phyloP scores from a whole-genome alignment of 2,329 filamentous ascomycete species.

The Ophiostoma quercus region DNA sequence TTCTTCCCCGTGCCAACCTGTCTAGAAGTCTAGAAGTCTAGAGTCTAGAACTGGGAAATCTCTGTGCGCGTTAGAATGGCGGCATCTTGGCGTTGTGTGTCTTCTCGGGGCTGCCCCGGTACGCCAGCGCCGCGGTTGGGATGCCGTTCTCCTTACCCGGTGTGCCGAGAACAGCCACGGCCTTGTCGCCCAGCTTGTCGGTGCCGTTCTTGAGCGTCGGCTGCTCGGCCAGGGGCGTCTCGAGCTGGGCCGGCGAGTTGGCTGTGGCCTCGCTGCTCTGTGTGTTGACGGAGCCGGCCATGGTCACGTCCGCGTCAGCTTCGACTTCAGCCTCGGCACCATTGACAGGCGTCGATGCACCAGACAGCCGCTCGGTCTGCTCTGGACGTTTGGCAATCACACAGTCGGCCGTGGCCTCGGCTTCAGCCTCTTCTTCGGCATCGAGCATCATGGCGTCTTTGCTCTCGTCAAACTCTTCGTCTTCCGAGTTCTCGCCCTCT shows the following conservation, averaged over 20 bases:
- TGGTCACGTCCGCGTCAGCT: conserved; percentile 18
- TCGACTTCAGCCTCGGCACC: conserved; percentile 10
- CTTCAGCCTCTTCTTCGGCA: conserved; percentile 41
- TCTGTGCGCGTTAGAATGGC: neutral
- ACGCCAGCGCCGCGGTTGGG: conserved; percentile 44
- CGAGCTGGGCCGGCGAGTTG: conserved; percentile 16
- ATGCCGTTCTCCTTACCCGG: conserved; percentile 28
- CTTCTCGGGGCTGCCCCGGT: conserved; percentile 60
- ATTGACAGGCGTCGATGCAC: conserved; percentile 22
- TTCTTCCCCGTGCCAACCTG: neutral
- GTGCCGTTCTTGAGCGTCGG: neutral
- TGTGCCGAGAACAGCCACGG: conserved; percentile 13
- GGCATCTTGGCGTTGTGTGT: conserved; percentile 33
- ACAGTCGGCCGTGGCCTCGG: neutral
- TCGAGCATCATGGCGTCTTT: conserved; percentile 51
- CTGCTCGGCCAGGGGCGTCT: neutral
- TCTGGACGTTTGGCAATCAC: neutral
- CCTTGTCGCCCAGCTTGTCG: conserved; percentile 2
- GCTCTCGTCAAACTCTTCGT: conserved; percentile 52
- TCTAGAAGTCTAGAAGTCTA: neutral
- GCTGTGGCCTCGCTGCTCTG: conserved; percentile 24
- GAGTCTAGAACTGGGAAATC: neutral
- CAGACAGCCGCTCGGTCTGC: conserved; percentile 14
- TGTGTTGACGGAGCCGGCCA: conserved; percentile 19
- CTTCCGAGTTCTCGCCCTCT: conserved; percentile 48